Base-by-base conservation (phyloP, 495 filamentous ascomycete genomes). In the Tuber umbilicatum region DNA sequence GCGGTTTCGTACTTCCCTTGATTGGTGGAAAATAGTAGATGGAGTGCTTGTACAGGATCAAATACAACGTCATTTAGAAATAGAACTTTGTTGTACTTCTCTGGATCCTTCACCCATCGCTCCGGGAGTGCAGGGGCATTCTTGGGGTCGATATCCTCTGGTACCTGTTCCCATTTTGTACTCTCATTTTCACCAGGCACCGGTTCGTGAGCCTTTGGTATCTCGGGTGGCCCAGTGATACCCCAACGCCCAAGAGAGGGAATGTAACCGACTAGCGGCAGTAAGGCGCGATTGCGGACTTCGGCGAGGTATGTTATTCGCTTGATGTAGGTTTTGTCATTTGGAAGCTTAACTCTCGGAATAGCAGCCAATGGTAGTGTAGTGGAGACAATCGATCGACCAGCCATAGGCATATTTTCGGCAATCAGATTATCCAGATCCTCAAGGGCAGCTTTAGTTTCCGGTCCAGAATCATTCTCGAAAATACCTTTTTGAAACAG, bases 21-120 rank as follows among this genome's bases (percentile, higher is more conserved):
- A 76, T 94, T 91, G 1, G 92, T 94, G 6, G 89, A 91, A 82
- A 94, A 92, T 21, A 95, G 86, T 7, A 95, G 85, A 67, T 94
- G 90, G 21, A 88, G 84, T 1, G 89, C 89, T 73, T 94, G 91
- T 10, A 90, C 80, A 0, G 92, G 90, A 60, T 90, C 82, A 83
- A 94, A 94, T 31, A 89, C 82, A 39, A 93, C 86, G 81, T 94
- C 92, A 77, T 95, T 94, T 72, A 94, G 82, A 82, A 90, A 94
- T 2, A 95, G 85, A 9, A 95, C 81, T 79, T 89, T 90, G 82
- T 92, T 90, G 77, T 88, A 93, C 73, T 80, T 78, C 55, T 84
- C 78, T 0, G 84, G 84, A 55, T 84, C 78, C 16, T 84, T 78
- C 37, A 82, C 78, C 41, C 78, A 81, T 39, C 42, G 60, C 35